Evolutionary conservation across 768 basidiomycete species (phyloP).

Genomic region (Mycena pura): DNA sequence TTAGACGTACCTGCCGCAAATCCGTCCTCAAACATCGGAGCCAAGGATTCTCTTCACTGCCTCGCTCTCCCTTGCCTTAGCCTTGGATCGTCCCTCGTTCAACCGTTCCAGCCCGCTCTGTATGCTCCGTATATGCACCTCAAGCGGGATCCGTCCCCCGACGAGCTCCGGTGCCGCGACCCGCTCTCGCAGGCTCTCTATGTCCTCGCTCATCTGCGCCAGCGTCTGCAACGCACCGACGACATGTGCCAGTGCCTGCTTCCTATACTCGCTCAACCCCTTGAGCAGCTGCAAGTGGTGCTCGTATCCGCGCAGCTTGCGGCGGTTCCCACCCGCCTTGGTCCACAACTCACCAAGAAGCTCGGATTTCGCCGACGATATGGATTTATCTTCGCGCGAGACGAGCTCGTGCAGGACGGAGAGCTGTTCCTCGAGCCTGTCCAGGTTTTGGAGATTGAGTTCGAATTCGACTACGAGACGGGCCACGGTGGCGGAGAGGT

Average conservation of each 20-base stretch:
- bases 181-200: slow-evolving; percentile 78
- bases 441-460: slow-evolving; percentile 57
- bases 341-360: slow-evolving; percentile 77
- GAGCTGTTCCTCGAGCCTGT: slow-evolving; percentile 68
- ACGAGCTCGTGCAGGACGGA: slow-evolving; percentile 62
- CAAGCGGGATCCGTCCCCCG: slow-evolving; percentile 65
- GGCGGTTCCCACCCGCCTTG: slow-evolving; percentile 65
- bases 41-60: slow-evolving; percentile 19
- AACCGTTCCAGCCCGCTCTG: slow-evolving; percentile 65
- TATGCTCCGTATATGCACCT: slow-evolving; percentile 81
- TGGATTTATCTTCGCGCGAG: slow-evolving; percentile 59
- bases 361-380: slow-evolving; percentile 53
- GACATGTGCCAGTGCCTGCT: slow-evolving; percentile 70
- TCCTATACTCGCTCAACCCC: slow-evolving; percentile 62
- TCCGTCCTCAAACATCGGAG: too few species aligned
- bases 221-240: slow-evolving; percentile 67
- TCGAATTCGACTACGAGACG: slow-evolving; percentile 75
- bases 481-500: slow-evolving; percentile 54
- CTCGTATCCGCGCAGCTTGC: slow-evolving; percentile 55
- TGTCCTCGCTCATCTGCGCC: slow-evolving; percentile 69
- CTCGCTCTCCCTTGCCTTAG: slow-evolving; percentile 49
- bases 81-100: slow-evolving; percentile 61
- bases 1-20: too few species aligned
- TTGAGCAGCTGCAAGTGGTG: slow-evolving; percentile 59
- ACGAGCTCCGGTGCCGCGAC: slow-evolving; percentile 72